These are phyloP conservation scores for Lasiosphaeria hispida DNA, from an alignment of 495 filamentous ascomycete species.

Conservation along the genomic window DNA sequence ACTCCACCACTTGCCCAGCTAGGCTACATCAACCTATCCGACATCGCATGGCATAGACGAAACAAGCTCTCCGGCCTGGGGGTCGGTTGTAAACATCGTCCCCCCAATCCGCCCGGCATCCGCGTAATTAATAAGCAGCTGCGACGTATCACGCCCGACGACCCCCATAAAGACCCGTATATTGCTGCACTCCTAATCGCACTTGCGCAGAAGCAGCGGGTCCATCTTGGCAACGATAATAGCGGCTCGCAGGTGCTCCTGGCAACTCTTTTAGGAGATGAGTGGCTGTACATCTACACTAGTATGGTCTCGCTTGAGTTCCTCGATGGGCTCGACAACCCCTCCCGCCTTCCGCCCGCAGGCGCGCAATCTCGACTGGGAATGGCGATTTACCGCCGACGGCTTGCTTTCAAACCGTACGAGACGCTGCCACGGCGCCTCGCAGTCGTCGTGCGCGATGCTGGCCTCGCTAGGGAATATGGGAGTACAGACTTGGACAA, in stretches of 20 bases:
- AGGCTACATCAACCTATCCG: conserved; percentile 4
- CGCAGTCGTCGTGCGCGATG: no score
- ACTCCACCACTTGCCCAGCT: conserved; percentile 1
- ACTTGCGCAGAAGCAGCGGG: conserved; percentile 8
- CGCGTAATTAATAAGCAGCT: conserved; percentile 4
- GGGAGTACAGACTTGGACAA: neutral
- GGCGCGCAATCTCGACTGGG: neutral
- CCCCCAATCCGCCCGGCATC: neutral
- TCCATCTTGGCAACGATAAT: conserved; percentile 1
- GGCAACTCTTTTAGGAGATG: neutral
- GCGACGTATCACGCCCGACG: conserved; percentile 1
- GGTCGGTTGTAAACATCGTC: no score
- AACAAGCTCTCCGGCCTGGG: conserved; percentile 3
- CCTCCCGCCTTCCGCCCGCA: neutral
- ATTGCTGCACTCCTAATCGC: conserved; percentile 7
- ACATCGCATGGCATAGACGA: neutral
- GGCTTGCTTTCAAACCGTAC: conserved; percentile 8
- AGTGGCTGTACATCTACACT: conserved; percentile 11
- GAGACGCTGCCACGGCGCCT: no score
- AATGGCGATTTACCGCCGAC: conserved; percentile 8
- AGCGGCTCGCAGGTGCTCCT: conserved; percentile 7
- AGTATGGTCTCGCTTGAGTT: conserved; percentile 3
- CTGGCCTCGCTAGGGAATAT: no score
- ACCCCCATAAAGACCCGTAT: conserved; percentile 5
- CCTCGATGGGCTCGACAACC: conserved; percentile 4